Evolutionary conservation across 2,329 filamentous ascomycete species (phyloP).

Genomic region (Hymenotorrendiella dingleyae): DNA sequence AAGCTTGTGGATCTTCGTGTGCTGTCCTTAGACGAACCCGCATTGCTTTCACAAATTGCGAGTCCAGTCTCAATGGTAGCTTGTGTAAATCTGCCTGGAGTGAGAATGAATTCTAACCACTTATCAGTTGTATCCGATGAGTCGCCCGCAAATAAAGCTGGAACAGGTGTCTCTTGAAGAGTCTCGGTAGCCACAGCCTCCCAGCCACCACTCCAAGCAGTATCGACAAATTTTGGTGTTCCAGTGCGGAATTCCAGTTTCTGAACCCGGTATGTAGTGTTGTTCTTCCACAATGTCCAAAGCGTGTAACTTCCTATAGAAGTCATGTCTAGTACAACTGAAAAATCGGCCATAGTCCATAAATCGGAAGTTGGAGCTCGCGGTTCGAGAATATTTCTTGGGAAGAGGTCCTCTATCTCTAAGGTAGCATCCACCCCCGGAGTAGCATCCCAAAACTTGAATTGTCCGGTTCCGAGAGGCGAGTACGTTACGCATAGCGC

Average conservation of each 20-base stretch:
- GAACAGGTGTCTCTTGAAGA: slow-evolving; percentile 44
- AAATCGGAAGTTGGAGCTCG: slow-evolving; percentile 66
- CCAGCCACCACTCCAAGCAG: slow-evolving; percentile 64
- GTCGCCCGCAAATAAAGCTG: slow-evolving; percentile 56
- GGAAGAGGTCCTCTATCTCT: slow-evolving; percentile 66
- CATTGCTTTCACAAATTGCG: slow-evolving; percentile 68
- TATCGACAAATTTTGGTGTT: slow-evolving; percentile 12
- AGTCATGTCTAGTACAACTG: slow-evolving; percentile 47
- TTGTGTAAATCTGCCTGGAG: slow-evolving; percentile 73
- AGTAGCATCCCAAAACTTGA: slow-evolving; percentile 84
- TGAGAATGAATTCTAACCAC: slow-evolving; percentile 80
- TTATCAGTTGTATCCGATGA: slow-evolving; percentile 69
- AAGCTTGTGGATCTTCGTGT: slow-evolving; percentile 49
- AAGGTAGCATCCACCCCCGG: slow-evolving; percentile 56
- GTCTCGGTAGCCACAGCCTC: slow-evolving; percentile 59
- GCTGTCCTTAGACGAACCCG: slow-evolving; percentile 37
- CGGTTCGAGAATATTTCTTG: slow-evolving; percentile 59
- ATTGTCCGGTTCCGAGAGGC: slow-evolving; percentile 78
- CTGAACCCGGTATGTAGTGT: slow-evolving; percentile 70
- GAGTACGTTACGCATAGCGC: slow-evolving; percentile 76
- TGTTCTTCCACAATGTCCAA: slow-evolving; percentile 83
- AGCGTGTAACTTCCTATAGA: slow-evolving; percentile 51
- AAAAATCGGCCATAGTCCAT: slow-evolving; percentile 76
- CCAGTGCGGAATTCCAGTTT: slow-evolving; percentile 61
- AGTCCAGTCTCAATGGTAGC: slow-evolving; percentile 80